Conservation (phyloP, 2,329 filamentous ascomycete species). For the Cladophialophora psammophila region DNA sequence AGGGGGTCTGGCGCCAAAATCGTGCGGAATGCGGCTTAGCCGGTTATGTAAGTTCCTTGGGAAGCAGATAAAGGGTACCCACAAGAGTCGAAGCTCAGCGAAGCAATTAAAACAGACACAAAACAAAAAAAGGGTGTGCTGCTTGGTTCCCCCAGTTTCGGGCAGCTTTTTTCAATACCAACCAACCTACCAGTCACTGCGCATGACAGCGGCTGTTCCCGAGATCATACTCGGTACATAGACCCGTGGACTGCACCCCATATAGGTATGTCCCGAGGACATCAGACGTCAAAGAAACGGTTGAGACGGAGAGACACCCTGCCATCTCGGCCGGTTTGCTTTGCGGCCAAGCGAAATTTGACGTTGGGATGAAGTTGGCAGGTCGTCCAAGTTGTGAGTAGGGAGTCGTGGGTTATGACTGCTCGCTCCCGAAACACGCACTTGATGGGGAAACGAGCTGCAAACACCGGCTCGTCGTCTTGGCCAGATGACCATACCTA, state of each 20-base stretch:
- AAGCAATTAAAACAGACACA: background rate
- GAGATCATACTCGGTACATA: background rate
- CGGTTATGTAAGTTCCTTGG: background rate
- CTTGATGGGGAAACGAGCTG: constrained; percentile 1
- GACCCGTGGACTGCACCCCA: background rate
- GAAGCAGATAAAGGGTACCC: background rate
- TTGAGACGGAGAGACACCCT: background rate
- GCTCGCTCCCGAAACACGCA: background rate
- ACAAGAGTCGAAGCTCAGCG: background rate
- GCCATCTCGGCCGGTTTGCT: background rate
- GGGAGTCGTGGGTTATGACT: background rate
- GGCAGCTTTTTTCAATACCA: background rate
- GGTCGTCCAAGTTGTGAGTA: background rate
- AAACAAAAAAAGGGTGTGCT: background rate
- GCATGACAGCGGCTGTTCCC: background rate
- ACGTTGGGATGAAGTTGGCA: background rate
- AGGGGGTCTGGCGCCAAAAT: background rate
- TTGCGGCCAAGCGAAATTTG: constrained; percentile 5
- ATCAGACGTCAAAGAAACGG: background rate
- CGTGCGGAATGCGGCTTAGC: background rate
- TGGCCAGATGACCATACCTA: no score
- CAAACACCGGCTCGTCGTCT: background rate
- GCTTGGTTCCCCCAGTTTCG: background rate
- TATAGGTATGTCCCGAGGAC: background rate
- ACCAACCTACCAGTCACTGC: background rate